Evolutionary conservation across 164 flowering plant species (phyloP), one percentile per base, ranked within the genome.

Genomic region (Magnolia changhungtana): DNA sequence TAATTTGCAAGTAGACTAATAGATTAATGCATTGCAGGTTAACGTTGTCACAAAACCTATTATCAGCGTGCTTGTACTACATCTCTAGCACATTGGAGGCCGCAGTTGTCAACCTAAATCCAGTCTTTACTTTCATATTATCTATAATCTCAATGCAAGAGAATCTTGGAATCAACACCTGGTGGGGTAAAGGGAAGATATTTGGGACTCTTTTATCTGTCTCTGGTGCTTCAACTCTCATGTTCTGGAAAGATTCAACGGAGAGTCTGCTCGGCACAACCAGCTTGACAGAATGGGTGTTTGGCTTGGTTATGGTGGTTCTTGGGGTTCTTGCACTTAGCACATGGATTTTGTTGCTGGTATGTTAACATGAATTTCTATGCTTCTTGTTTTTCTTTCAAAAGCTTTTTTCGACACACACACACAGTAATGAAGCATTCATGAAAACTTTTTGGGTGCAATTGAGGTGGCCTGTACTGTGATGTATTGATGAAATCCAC

Each of bases 291-390:
- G 68, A 72, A 1, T 66, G 67, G 76, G 76, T 63, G 3, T 8
- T 75, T 50, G 81, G 81, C n/a, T 37, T 78, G 50, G 24, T 65
- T 63, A 79, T 79, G 77, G 81, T 79, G 55, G 63, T 75, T 74
- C 52, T 75, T 51, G 81, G 81, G 59, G 81, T 79, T 8, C 21
- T 79, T 8, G 70, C 81, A 16, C 74, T 79, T 29, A 79, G 81
- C 50, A 74, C 71, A 27, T 79, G 81, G 81, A 79, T 79, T 18
- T 18, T 79, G 63, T 74, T 79, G 81, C 75, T 74, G 77, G 81
- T 37, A 37, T 37, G 45, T 37, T 61, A 29, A 37, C 1, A 13
- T 50, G 23, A 7, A 29, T 3, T 16, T 37, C 45, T 37, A 37
- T 70, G n/a, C 50, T 37, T 37, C 72, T 70, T 45, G 1, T 8